Conservation (phyloP, 1,284 basidiomycete genomes). For the Blastosporella zonata region DNA sequence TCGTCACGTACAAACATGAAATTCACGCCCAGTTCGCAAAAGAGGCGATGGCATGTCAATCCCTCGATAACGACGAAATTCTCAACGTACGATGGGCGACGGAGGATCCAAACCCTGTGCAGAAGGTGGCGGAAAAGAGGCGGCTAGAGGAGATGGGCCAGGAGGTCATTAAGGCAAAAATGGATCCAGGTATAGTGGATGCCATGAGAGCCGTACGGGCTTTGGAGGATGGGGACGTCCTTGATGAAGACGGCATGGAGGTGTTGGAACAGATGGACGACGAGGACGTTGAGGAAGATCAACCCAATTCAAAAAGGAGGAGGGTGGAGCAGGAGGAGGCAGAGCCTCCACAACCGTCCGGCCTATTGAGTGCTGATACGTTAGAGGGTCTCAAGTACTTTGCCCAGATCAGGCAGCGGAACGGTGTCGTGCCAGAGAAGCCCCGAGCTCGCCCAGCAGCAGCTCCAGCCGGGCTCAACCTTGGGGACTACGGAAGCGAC, state of each 20-base stretch:
- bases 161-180: slow-evolving; percentile 79
- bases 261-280: slow-evolving; percentile 26
- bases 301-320: slow-evolving; percentile 38
- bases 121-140: slow-evolving; percentile 81
- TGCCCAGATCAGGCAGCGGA: slow-evolving; percentile 70
- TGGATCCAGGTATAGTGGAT: slow-evolving; percentile 83
- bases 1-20: slow-evolving; percentile 93
- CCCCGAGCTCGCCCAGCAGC: slow-evolving; percentile 33
- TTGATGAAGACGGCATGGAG: slow-evolving; percentile 47
- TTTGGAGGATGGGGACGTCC: slow-evolving; percentile 74
- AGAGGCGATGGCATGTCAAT: slow-evolving; percentile 98
- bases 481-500: slow-evolving; percentile 76
- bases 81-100: slow-evolving; percentile 98
- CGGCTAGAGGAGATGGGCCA: slow-evolving; percentile 80
- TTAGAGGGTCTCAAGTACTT: slow-evolving; percentile 86
- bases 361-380: slow-evolving; percentile 76
- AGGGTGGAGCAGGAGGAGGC: slow-evolving; percentile 32
- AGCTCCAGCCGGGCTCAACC: slow-evolving; percentile 44
- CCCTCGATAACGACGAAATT: slow-evolving; percentile 95
- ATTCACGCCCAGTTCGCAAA: slow-evolving; percentile 93
- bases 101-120: slow-evolving; percentile 91
- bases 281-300: slow-evolving; percentile 33
- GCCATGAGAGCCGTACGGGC: slow-evolving; percentile 81
- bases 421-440: slow-evolving; percentile 34
- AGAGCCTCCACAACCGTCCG: slow-evolving; percentile 32